These are phyloP conservation scores for Spongiforma sp. DNA, from an alignment of 1,284 basidiomycete genomes.

Conservation along the genomic window DNA sequence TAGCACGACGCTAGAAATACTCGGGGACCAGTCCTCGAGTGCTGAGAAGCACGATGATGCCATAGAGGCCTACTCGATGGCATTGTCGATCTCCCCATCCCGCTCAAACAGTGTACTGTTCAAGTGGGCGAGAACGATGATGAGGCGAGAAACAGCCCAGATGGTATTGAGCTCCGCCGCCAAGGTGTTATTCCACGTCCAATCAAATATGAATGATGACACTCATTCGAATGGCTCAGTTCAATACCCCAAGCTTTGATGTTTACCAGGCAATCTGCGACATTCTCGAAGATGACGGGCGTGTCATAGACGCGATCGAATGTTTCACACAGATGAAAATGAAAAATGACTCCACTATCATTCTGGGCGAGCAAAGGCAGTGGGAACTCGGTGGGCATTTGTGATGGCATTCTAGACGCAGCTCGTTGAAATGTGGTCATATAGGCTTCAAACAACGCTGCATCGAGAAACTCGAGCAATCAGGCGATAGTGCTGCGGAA, in stretches of 20 bases:
- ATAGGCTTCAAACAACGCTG: not conserved
- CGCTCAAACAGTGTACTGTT: not conserved
- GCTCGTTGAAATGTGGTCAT: not conserved
- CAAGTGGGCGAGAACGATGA: not conserved
- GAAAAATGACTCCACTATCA: not conserved
- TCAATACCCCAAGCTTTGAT: not conserved
- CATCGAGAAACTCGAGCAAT: not conserved
- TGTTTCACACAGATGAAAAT: not conserved
- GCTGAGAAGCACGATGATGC: not conserved
- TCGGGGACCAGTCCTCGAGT: not conserved
- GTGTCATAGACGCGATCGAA: not conserved
- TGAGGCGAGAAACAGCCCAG: not conserved
- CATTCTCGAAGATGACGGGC: not conserved
- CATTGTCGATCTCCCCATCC: not conserved
- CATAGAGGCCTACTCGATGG: not conserved
- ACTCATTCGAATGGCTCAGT: not conserved
- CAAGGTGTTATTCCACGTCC: not conserved
- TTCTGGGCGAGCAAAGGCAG: not conserved
- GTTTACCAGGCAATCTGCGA: not conserved
- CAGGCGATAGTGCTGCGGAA: not conserved
- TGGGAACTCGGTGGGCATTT: not conserved
- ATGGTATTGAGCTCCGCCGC: not conserved
- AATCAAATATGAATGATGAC: not conserved
- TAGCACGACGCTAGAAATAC: not conserved
- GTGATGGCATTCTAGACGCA: not conserved